A percentile compares a stretch with the other conserved stretches of the same genome.
Evolutionary conservation across 2,329 filamentous ascomycete species (phyloP).

Genomic region (Pseudopyricularia javanii): DNA sequence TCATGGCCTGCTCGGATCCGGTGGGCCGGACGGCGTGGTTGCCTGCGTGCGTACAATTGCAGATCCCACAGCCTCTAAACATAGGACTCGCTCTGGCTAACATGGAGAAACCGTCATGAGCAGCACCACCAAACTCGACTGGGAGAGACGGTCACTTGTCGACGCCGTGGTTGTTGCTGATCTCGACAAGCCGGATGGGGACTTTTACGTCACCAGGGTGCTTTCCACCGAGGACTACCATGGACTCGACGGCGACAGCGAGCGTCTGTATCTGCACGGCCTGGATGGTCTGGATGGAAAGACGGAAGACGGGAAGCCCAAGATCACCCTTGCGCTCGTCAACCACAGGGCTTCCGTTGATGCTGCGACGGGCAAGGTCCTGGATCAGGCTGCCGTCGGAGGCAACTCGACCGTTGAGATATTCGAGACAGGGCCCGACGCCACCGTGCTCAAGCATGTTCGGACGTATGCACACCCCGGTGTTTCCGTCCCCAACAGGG

Average conservation of each 20-base stretch:
- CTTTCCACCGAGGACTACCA: constrained; percentile 15
- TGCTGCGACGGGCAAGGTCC: constrained; percentile 7
- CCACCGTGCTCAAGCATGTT: constrained; percentile 11
- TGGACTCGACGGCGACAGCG: constrained; percentile 16
- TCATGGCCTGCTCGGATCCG: constrained; percentile 16
- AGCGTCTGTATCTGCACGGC: constrained; percentile 16
- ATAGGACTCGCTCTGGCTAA: neutral
- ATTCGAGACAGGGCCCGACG: constrained; percentile 6
- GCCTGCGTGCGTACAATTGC: constrained; percentile 11
- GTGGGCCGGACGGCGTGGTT: constrained; percentile 10
- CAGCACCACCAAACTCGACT: constrained; percentile 3
- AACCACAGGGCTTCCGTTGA: constrained; percentile 15
- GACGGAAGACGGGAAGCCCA: constrained; percentile 8
- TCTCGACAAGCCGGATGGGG: constrained; percentile 14
- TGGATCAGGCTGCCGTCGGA: constrained; percentile 7
- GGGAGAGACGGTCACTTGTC: constrained; percentile 12
- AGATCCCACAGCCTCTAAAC: neutral
- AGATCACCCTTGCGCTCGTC: constrained; percentile 11
- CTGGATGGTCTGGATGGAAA: constrained; percentile 11
- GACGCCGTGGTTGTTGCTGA: constrained; percentile 20
- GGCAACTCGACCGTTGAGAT: constrained; percentile 10
- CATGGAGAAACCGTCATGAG: neutral
- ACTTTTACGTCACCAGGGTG: constrained; percentile 9
- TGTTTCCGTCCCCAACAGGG: constrained; percentile 14
- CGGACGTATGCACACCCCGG: constrained; percentile 9